These are phyloP conservation scores for Phlebiopsis gigantea DNA, from an alignment of 768 basidiomycete genomes.

Conservation along the genomic window DNA sequence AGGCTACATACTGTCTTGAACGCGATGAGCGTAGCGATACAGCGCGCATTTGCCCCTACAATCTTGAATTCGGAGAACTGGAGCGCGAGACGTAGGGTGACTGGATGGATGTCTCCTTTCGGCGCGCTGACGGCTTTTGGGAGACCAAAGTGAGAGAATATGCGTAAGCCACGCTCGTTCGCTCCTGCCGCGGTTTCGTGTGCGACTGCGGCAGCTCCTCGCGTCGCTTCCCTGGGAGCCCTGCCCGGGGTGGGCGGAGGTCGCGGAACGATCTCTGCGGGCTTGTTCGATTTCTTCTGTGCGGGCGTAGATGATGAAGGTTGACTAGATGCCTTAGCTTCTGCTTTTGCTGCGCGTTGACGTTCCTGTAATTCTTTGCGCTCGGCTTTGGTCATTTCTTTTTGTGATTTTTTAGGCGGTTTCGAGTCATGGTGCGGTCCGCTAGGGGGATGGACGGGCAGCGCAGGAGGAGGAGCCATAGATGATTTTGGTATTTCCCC, in stretches of 20 bases:
- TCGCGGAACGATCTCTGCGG: constrained; percentile 15
- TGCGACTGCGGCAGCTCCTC: constrained; percentile 4
- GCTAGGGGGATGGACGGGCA: constrained; percentile 22
- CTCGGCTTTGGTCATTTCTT: constrained; percentile 76
- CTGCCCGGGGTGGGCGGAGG: constrained; percentile 7
- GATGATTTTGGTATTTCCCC: background rate
- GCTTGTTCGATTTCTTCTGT: constrained; percentile 15
- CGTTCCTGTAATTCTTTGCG: constrained; percentile 74
- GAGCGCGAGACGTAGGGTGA: constrained; percentile 78
- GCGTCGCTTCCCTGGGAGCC: constrained; percentile 8
- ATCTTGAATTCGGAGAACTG: constrained; percentile 92
- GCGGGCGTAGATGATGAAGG: constrained; percentile 16
- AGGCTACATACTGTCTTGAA: constrained; percentile 75
- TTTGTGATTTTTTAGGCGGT: constrained; percentile 43
- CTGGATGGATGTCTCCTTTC: constrained; percentile 90
- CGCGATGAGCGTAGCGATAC: constrained; percentile 85
- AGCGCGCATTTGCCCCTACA: constrained; percentile 91
- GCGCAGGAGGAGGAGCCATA: constrained; percentile 19
- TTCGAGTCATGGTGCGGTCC: constrained; percentile 13
- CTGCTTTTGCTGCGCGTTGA: constrained; percentile 73
- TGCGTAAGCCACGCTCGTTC: constrained; percentile 62
- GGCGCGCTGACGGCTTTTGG: constrained; percentile 49
- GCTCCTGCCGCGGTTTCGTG: constrained; percentile 28
- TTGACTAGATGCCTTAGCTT: constrained; percentile 25
- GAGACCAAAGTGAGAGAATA: constrained; percentile 82